Conservation (phyloP, 2,329 filamentous ascomycete species). For the Pseudogymnoascus sp. region DNA sequence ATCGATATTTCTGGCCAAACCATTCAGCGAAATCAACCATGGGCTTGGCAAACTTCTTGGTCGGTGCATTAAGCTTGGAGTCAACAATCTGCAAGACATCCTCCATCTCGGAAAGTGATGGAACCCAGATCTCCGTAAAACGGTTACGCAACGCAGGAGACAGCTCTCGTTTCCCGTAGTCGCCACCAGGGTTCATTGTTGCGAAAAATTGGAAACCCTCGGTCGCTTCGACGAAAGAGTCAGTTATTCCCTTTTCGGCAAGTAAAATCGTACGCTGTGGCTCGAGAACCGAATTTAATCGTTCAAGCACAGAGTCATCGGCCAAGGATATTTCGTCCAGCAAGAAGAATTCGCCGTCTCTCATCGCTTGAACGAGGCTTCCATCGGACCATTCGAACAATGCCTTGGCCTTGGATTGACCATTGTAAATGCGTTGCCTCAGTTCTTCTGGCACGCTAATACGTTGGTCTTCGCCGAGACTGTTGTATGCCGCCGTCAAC, state of each 20-base stretch:
- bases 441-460: slow-evolving; percentile 21
- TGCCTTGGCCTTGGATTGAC: slow-evolving; percentile 62
- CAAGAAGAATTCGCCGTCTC: slow-evolving; percentile 78
- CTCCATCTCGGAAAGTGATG: slow-evolving; percentile 71
- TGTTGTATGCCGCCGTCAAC: slow-evolving; percentile 37
- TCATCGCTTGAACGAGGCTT: slow-evolving; percentile 90
- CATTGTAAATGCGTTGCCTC: slow-evolving; percentile 33
- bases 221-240: slow-evolving; percentile 68
- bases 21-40: slow-evolving; percentile 87
- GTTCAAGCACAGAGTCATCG: slow-evolving; percentile 92
- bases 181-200: slow-evolving; percentile 98
- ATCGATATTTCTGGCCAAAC: slow-evolving; percentile 79
- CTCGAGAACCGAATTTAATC: slow-evolving; percentile 93
- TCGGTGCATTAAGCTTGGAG: slow-evolving; percentile 56
- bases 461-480: slow-evolving; percentile 40
- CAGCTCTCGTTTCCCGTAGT: slow-evolving; percentile 96
- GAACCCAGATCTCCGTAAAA: slow-evolving; percentile 98
- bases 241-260: slow-evolving; percentile 83
- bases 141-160: slow-evolving; percentile 92
- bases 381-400: slow-evolving; percentile 97
- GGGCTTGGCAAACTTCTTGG: slow-evolving; percentile 50
- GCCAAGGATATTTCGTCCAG: slow-evolving; percentile 97
- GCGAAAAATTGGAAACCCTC: slow-evolving; percentile 91
- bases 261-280: slow-evolving; percentile 77
- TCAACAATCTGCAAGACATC: slow-evolving; percentile 83